phyloP scores from a whole-genome alignment of 306 rosid species.

The Castanospermum australe region DNA sequence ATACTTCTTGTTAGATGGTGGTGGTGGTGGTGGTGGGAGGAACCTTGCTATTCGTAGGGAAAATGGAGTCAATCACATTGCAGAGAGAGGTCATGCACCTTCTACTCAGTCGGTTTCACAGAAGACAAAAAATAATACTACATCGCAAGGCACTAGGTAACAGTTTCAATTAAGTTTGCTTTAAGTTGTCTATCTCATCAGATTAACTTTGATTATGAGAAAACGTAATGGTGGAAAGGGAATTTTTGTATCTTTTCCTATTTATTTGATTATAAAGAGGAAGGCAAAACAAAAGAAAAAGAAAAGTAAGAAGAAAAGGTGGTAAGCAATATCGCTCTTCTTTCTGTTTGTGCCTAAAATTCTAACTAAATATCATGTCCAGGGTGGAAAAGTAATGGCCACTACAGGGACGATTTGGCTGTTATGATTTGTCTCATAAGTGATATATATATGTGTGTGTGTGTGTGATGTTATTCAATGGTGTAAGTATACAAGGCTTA shows the following conservation, averaged over 20 bases:
- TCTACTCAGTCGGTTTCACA: constrained; percentile 36
- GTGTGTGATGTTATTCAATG: too few relatives aligned
- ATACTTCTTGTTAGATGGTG: constrained; percentile 49
- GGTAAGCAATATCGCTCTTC: background rate
- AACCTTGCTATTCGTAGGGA: constrained; percentile 51
- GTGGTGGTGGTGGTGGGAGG: constrained; percentile 58
- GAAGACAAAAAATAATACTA: constrained; percentile 42
- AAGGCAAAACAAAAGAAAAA: background rate
- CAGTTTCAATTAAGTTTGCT: background rate
- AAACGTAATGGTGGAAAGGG: constrained; percentile 15
- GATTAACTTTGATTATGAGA: background rate
- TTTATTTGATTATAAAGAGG: background rate
- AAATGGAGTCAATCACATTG: constrained; percentile 49
- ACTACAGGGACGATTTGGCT: background rate
- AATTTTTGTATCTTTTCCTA: background rate
- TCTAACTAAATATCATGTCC: background rate
- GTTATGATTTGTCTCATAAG: too few relatives aligned
- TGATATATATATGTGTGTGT: too few relatives aligned
- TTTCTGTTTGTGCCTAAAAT: background rate
- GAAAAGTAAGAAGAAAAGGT: background rate
- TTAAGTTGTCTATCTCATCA: background rate
- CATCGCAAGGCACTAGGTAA: constrained; percentile 51
- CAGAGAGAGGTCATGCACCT: constrained; percentile 45
- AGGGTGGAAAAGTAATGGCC: background rate
- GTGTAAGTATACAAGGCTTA: too few relatives aligned